Percentiles rank a stretch among this genome's conserved stretches.
phyloP scores from a whole-genome alignment of 2,329 filamentous ascomycete genomes.

The Sordariomycetes sp. region DNA sequence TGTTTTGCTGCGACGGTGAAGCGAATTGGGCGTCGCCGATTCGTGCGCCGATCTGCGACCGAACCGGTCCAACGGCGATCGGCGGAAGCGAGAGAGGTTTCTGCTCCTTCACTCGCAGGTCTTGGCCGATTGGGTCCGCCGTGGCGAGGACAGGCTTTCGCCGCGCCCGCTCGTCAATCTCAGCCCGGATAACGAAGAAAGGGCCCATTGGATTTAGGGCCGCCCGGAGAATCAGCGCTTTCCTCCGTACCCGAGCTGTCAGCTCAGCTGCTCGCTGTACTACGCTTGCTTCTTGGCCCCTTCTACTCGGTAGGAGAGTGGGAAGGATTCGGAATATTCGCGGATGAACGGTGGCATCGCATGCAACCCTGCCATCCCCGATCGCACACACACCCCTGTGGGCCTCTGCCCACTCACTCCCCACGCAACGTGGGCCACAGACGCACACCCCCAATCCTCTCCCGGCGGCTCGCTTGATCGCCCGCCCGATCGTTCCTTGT shows the following conservation, averaged over 20 bases:
- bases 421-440: neutral
- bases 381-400: neutral
- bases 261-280: no score
- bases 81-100: neutral
- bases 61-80: neutral
- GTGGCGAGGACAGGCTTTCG: neutral
- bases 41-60: neutral
- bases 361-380: neutral
- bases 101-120: neutral
- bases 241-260: no score
- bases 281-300: neutral
- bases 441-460: neutral
- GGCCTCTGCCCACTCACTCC: neutral
- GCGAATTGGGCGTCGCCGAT: no score
- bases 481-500: neutral
- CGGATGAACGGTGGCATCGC: neutral
- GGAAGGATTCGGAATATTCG: no score
- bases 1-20: no score
- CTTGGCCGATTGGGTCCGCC: neutral
- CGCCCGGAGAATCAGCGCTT: no score
- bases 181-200: neutral
- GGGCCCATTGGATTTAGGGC: no score
- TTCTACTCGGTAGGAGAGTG: neutral
- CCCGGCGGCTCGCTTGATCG: neutral
- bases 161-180: neutral